phyloP scores from a whole-genome alignment of 2,329 filamentous ascomycete genomes.

The Aphanocladium album region DNA sequence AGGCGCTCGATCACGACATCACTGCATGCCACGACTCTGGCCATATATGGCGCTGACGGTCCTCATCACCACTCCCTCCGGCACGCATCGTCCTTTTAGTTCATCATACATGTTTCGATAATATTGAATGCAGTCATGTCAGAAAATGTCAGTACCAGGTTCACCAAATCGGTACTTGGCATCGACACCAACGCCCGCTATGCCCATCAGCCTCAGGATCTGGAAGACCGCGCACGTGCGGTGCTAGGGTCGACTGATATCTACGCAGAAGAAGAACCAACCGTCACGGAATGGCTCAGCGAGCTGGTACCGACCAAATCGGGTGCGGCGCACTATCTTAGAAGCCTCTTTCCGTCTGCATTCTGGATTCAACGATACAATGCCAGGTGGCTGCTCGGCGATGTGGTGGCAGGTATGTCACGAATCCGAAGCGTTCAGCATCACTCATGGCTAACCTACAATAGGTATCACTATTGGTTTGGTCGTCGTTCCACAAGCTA shows the following conservation, averaged over 20 bases:
- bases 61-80: neutral
- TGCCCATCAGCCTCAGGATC: constrained; percentile 21
- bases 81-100: neutral
- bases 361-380: constrained; percentile 70
- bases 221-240: constrained; percentile 22
- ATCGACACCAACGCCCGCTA: constrained; percentile 27
- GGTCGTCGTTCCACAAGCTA: constrained; percentile 73
- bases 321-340: constrained; percentile 47
- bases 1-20: neutral
- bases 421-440: neutral
- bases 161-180: constrained; percentile 25
- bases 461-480: constrained; percentile 47
- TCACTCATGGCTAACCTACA: neutral
- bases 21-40: neutral
- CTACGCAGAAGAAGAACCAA: constrained; percentile 62
- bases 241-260: constrained; percentile 23
- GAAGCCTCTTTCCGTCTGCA: constrained; percentile 57
- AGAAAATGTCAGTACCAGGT: neutral
- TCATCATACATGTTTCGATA: neutral
- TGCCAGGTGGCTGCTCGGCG: constrained; percentile 64
- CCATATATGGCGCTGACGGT: neutral
- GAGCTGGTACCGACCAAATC: constrained; percentile 46
- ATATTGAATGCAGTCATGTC: neutral
- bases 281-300: constrained; percentile 55
- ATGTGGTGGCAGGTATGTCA: constrained; percentile 61